Evolutionary conservation across 352 stramenopile species (phyloP), one percentile per base, ranked within the genome.

Genomic region (Saprolegnia parasitica): DNA sequence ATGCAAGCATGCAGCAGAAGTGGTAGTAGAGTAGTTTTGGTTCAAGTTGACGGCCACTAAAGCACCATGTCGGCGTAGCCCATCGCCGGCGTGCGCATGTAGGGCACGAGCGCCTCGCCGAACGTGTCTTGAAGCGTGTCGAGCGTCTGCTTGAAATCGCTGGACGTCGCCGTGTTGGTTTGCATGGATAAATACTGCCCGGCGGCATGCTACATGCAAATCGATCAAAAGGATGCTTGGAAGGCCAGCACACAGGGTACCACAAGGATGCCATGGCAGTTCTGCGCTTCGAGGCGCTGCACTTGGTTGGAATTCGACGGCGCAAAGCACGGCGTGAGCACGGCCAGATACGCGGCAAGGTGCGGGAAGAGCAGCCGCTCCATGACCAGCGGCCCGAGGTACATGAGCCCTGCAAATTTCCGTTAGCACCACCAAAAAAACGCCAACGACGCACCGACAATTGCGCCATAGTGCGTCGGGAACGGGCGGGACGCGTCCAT

Each of bases 291-390:
- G 18, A 93, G 76, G 40, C 87, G 78, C 72, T 95, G 80, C 35
- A 95, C 78, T 47, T 93, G 68, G 68, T 91, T 92, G 4, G 81
- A 77, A 35, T 91, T 90, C 1, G 82, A 86, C 16, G 77, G 83
- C 21, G 80, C 77, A n/a, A 98, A 73, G 23, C 86, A 84, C 23
- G 81, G 78, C 46, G 96, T 85, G 62, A 96, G 87, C 60, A 80
- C 73, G 20, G 81, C 83, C 78, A 94, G 98, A 73, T 97, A 97
- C 45, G 83, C 70, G 37, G 83, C 73, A 21, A 96, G 75, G 62
- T 97, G 83, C 1, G 92, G 91, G 39, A 98, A 91, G 16, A 98
- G 78, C 77, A 98, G 87, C 15, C 83, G 90, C 77, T 98, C 91
- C 67, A 98, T 87, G 21, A 96, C 90, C 20, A 97, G 81, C 45